Base-by-base conservation (phyloP, 2,329 filamentous ascomycete genomes). In the Neofusicoccum laricinum region DNA sequence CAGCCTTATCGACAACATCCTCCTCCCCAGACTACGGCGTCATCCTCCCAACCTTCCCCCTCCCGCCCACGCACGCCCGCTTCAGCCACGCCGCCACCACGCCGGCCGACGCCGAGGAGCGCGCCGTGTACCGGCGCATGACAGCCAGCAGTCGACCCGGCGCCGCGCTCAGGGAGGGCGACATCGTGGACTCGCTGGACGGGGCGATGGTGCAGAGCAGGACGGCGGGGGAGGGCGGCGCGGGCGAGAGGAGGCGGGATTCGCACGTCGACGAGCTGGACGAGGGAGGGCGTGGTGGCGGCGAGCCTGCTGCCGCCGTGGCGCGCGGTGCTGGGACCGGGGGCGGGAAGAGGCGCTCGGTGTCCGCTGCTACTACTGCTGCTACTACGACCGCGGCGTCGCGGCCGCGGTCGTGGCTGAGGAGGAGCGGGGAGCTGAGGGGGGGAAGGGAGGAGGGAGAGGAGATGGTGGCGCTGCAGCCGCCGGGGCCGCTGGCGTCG, bases 61-160 rank as follows among this genome's bases (percentile, higher is more conserved):
- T 59, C 17, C 55, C 55, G 12, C 55, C 55, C 21, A 46, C 55
- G 40, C 55, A 59, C 41, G 15, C 55, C 19, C 55, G 55, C 8
- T 59, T 59, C 41, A 46, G 25, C n/a, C n/a, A 36, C 30, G 12
- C n/a, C n/a, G n/a, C n/a, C n/a, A 36, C 30, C n/a, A 51, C 25
- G 25, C 5, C 25, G 3, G 25, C 25, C 25, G n/a, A n/a, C n/a
- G n/a, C n/a, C n/a, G n/a, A n/a, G n/a, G n/a, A n/a, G n/a, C n/a
- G n/a, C n/a, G n/a, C n/a, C n/a, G n/a, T n/a, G n/a, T n/a, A n/a
- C n/a, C n/a, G n/a, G n/a, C n/a, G n/a, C n/a, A n/a, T n/a, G n/a
- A n/a, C n/a, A n/a, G n/a, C n/a, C n/a, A n/a, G n/a, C n/a, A n/a
- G n/a, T n/a, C n/a, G n/a, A n/a, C n/a, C n/a, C n/a, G n/a, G n/a